Evolutionary conservation across 1,284 basidiomycete genomes (phyloP).

Genomic region (Ceratobasidium sp.): DNA sequence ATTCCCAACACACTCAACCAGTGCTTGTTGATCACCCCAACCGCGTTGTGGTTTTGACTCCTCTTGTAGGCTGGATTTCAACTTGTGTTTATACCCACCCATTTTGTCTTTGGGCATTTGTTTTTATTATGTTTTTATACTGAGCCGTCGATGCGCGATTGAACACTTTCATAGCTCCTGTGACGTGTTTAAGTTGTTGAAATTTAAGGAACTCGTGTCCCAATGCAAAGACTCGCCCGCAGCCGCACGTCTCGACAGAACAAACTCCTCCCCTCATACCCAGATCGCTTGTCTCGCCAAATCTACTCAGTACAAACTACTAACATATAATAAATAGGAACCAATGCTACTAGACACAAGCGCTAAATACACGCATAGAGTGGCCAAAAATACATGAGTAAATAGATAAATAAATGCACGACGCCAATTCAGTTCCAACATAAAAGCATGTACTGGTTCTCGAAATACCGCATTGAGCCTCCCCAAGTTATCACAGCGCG

Average conservation of each 20-base stretch:
- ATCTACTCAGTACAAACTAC: too few species aligned
- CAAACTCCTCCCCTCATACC: too few species aligned
- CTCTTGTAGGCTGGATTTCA: constrained; percentile 30
- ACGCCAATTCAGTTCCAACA: constrained; percentile 19
- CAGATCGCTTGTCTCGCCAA: too few species aligned
- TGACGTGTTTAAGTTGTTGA: too few species aligned
- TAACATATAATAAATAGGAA: too few species aligned
- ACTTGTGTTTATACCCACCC: constrained; percentile 27
- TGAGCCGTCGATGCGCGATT: constrained; percentile 25
- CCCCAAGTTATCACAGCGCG: constrained; percentile 28
- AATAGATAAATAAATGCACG: too few species aligned
- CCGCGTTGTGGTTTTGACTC: constrained; percentile 32
- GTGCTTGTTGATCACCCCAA: constrained; percentile 10
- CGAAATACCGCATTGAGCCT: constrained; percentile 13
- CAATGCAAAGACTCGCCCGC: too few species aligned
- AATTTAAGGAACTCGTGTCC: too few species aligned
- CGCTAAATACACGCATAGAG: too few species aligned
- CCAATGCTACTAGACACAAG: too few species aligned
- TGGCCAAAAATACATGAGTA: too few species aligned
- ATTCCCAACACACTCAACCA: constrained; percentile 25
- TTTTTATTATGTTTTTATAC: constrained; percentile 9
- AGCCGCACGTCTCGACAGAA: too few species aligned
- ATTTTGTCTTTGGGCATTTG: background rate
- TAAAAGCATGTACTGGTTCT: constrained; percentile 23
- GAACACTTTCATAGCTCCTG: constrained; percentile 9